Conservation (phyloP, 768 basidiomycete species). For the Suillus americanus region DNA sequence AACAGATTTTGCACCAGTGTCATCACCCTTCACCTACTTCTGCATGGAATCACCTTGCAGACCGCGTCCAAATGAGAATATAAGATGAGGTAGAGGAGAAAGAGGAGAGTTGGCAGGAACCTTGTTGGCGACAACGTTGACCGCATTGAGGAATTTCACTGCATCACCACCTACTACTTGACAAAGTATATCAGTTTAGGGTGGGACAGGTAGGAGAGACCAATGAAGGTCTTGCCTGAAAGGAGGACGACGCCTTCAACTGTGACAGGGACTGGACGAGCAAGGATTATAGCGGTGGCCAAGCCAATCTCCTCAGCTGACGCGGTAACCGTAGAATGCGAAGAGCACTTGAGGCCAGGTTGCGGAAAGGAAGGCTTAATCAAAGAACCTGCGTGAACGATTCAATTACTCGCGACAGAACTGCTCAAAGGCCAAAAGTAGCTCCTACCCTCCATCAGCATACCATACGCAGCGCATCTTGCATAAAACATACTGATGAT, state of each 20-base stretch:
- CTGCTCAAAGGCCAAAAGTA: background rate
- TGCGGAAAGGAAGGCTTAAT: slow-evolving; percentile 53
- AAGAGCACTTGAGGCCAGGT: slow-evolving; percentile 43
- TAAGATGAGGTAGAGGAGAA: slow-evolving; percentile 40
- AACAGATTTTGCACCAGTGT: slow-evolving; percentile 37
- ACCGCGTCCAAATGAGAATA: slow-evolving; percentile 51
- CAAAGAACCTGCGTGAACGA: slow-evolving; percentile 37
- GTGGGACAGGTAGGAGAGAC: background rate
- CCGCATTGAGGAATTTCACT: slow-evolving; percentile 39
- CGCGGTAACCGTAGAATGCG: slow-evolving; percentile 33
- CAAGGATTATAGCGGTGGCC: slow-evolving; percentile 45
- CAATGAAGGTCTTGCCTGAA: slow-evolving; percentile 36
- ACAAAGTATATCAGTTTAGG: background rate
- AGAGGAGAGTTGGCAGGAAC: slow-evolving; percentile 32
- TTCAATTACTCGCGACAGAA: background rate
- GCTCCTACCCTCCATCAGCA: slow-evolving; percentile 48
- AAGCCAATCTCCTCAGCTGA: slow-evolving; percentile 43
- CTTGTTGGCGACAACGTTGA: slow-evolving; percentile 40
- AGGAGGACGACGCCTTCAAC: slow-evolving; percentile 52
- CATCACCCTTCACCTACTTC: slow-evolving; percentile 47
- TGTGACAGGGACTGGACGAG: slow-evolving; percentile 44
- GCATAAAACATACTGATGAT: slow-evolving; percentile 47
- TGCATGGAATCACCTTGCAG: slow-evolving; percentile 51
- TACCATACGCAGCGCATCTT: slow-evolving; percentile 42
- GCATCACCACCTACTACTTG: slow-evolving; percentile 43